Base-by-base conservation (phyloP, 2,329 filamentous ascomycete genomes). In the Alternaria sp. region DNA sequence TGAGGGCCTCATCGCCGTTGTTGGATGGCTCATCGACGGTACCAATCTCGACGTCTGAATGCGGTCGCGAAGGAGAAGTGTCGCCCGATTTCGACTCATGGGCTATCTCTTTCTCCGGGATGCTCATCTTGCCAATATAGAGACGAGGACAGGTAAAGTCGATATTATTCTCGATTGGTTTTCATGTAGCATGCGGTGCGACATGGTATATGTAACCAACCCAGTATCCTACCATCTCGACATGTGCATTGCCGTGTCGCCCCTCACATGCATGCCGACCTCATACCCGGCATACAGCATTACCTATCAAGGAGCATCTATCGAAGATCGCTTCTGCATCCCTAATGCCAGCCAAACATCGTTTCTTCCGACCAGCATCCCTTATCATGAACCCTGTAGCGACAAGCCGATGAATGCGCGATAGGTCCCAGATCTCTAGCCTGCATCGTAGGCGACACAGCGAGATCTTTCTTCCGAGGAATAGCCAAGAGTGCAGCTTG, bases 1-100 rank as follows among this genome's bases (percentile, higher is more conserved):
- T 61, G 8, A 75, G 63, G 1, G 71, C 73, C 18, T 71, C 69
- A 51, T 75, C 73, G 43, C 67, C 71, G 26, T 70, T 60, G 15
- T 66, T 64, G 41, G 58, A 50, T n/a, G 43, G 26, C 37, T 63
- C 61, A n/a, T 62, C 55, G 11, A 65, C 49, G 37, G 56, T 64
- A 15, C 66, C 63, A 5, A 57, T 60, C 25, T 71, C 66, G 43
- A 69, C 30, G 30, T 67, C 67, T 0, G 46, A 58, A 43, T 44
- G 7, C 6, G 57, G 53, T 46, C 33, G 57, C 25, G 55, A 60
- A 3, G 56, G 43, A 25, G 44, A 59, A 14, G 18, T 30, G 26
- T 49, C 49, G n/a, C 47, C 43, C 12, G 55, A 43, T 30, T 62
- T 61, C 9, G 37, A 61, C 10, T 55, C 58, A 7, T 20, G 18